phyloP scores from a whole-genome alignment of 83 land plant species.

The Picea abies region DNA sequence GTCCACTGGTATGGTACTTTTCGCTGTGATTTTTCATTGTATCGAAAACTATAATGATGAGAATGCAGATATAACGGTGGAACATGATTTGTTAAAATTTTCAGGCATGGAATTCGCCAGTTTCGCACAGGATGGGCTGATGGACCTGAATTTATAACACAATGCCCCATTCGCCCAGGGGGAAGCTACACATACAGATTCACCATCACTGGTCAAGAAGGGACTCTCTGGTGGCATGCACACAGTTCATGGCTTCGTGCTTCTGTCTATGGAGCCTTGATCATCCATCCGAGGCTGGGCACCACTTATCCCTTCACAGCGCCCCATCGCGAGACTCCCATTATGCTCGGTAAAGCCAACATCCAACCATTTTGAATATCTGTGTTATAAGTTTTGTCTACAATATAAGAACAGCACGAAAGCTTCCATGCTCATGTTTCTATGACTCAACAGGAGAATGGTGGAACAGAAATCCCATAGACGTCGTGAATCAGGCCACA shows the following conservation, averaged over 20 bases:
- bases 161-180: no score
- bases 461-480: slow-evolving; percentile 26
- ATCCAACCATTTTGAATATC: no score
- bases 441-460: slow-evolving; percentile 13
- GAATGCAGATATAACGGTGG: no score
- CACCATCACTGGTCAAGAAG: no score
- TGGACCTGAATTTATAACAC: background rate
- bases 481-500: background rate
- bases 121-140: slow-evolving; percentile 11
- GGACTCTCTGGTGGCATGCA: slow-evolving; percentile 18
- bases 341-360: slow-evolving; percentile 44
- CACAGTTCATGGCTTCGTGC: slow-evolving; percentile 71
- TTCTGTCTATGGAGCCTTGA: slow-evolving; percentile 68
- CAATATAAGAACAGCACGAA: no score
- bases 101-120: slow-evolving; percentile 8
- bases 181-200: no score
- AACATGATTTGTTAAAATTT: no score
- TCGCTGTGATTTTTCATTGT: no score
- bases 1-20: slow-evolving; percentile 7
- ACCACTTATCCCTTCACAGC: slow-evolving; percentile 53
- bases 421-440: no score
- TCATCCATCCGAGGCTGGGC: slow-evolving; percentile 46
- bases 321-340: slow-evolving; percentile 47
- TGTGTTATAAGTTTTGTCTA: no score
- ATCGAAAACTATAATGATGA: no score